Evolutionary conservation across 495 filamentous ascomycete genomes (phyloP).

Genomic region (Penicillium lividum): DNA sequence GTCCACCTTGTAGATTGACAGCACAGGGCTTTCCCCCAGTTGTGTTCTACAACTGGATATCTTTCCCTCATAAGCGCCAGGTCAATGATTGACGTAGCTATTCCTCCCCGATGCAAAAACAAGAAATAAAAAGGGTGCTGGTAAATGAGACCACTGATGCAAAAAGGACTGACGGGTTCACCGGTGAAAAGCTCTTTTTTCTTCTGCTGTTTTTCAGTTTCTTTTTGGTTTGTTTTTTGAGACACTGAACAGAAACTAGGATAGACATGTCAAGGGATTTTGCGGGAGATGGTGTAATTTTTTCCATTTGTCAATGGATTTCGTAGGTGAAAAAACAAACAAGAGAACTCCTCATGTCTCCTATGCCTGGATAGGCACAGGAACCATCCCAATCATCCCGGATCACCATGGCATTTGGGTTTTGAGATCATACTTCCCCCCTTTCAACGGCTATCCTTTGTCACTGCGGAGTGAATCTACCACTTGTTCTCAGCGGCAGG

Average conservation of each 20-base stretch:
- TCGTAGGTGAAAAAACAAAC: slow-evolving; percentile 29
- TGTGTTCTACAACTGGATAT: slow-evolving; percentile 63
- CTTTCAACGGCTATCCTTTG: slow-evolving; percentile 37
- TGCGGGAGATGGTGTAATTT: slow-evolving; percentile 27
- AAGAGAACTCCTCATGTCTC: slow-evolving; percentile 25
- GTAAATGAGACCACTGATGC: slow-evolving; percentile 30
- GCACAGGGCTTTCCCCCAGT: slow-evolving; percentile 95
- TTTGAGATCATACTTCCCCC: slow-evolving; percentile 28
- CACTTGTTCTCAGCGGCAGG: slow-evolving; percentile 57
- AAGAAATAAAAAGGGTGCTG: slow-evolving; percentile 30
- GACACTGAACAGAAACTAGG: slow-evolving; percentile 45
- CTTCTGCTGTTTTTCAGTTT: slow-evolving; percentile 44
- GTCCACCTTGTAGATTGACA: slow-evolving; percentile 61
- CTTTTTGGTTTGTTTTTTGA: slow-evolving; percentile 38
- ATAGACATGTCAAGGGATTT: slow-evolving; percentile 50
- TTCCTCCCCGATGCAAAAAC: slow-evolving; percentile 44
- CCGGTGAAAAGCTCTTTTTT: slow-evolving; percentile 38
- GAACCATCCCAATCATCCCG: slow-evolving; percentile 30
- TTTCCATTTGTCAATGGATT: slow-evolving; percentile 29
- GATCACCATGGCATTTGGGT: slow-evolving; percentile 28
- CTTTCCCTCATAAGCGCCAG: slow-evolving; percentile 97
- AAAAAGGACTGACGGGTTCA: slow-evolving; percentile 32
- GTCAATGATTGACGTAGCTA: slow-evolving; percentile 54
- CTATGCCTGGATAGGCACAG: slow-evolving; percentile 12
- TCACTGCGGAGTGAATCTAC: slow-evolving; percentile 53